phyloP scores from a whole-genome alignment of 1,284 basidiomycete species.

The Ceratobasidium sp. region DNA sequence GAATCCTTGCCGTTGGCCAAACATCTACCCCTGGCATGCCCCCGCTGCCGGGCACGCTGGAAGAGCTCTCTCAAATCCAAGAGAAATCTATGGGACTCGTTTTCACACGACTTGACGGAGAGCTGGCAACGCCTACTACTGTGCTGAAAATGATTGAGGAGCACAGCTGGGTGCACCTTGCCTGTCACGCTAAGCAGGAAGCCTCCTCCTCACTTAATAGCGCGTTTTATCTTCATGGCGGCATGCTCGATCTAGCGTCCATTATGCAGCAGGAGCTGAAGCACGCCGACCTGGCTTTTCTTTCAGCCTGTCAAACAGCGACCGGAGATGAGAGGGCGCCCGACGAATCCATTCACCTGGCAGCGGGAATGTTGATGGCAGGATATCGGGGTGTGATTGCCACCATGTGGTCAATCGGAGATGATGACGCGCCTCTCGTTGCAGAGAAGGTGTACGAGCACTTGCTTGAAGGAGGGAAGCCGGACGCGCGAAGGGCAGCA shows the following conservation, averaged over 20 bases:
- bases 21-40: neutral
- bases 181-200: slow-evolving; percentile 23
- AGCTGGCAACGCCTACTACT: neutral
- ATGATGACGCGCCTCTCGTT: slow-evolving; percentile 23
- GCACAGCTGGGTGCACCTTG: slow-evolving; percentile 29
- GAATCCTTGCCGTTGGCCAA: neutral
- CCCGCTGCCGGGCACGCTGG: neutral
- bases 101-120: neutral
- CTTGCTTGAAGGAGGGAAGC: neutral
- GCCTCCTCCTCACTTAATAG: neutral
- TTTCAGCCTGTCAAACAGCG: slow-evolving; percentile 18
- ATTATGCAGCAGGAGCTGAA: neutral
- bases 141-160: neutral
- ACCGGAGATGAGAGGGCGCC: neutral
- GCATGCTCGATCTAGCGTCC: neutral
- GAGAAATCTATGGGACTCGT: too few relatives aligned
- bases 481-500: neutral
- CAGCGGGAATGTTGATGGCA: slow-evolving; percentile 21
- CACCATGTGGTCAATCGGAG: slow-evolving; percentile 29
- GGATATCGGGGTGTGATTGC: slow-evolving; percentile 9
- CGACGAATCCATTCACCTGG: slow-evolving; percentile 18
- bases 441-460: slow-evolving; percentile 13
- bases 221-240: neutral
- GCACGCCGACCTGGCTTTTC: neutral
- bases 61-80: neutral